Percentiles rank a stretch among this genome's conserved stretches.
Evolutionary conservation across 2,329 filamentous ascomycete genomes (phyloP).

Genomic region (Drechslera avenae): DNA sequence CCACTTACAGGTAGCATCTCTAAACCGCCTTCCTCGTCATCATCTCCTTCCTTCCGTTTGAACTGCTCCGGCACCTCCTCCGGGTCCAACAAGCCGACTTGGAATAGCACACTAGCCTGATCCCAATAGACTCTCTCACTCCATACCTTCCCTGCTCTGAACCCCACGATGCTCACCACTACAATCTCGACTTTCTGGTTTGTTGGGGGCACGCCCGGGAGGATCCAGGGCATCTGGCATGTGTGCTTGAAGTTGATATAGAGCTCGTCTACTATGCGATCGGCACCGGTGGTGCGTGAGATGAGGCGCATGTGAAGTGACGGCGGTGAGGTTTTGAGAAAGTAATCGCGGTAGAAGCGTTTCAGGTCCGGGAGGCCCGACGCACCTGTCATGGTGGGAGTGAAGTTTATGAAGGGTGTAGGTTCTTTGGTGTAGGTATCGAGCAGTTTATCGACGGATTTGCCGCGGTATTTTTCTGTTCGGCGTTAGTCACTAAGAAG

Average conservation of each 20-base stretch:
- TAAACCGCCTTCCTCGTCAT: constrained; percentile 51
- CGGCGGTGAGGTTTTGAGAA: constrained; percentile 55
- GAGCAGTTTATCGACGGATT: constrained; percentile 46
- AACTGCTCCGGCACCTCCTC: constrained; percentile 56
- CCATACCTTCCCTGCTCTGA: constrained; percentile 60
- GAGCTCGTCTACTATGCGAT: constrained; percentile 66
- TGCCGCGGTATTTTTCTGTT: constrained; percentile 46
- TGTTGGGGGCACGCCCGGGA: constrained; percentile 63
- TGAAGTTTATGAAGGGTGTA: constrained; percentile 50
- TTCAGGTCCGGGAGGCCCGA: constrained; percentile 50
- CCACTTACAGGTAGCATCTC: constrained; percentile 55
- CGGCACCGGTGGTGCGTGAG: constrained; percentile 62
- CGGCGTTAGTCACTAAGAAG: constrained; percentile 5
- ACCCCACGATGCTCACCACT: constrained; percentile 61
- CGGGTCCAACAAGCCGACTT: constrained; percentile 62
- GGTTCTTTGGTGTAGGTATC: constrained; percentile 44
- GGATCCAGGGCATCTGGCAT: constrained; percentile 62
- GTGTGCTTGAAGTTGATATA: constrained; percentile 63
- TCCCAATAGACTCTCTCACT: constrained; percentile 68
- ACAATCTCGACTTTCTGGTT: constrained; percentile 62
- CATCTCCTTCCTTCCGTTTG: constrained; percentile 3
- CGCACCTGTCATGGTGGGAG: constrained; percentile 55
- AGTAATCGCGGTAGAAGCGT: constrained; percentile 63
- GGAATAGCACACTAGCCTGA: constrained; percentile 64
- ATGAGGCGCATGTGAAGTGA: constrained; percentile 60